Base-by-base conservation (phyloP, 2,329 filamentous ascomycete genomes). In the Clarireedia homoeocarpa region DNA sequence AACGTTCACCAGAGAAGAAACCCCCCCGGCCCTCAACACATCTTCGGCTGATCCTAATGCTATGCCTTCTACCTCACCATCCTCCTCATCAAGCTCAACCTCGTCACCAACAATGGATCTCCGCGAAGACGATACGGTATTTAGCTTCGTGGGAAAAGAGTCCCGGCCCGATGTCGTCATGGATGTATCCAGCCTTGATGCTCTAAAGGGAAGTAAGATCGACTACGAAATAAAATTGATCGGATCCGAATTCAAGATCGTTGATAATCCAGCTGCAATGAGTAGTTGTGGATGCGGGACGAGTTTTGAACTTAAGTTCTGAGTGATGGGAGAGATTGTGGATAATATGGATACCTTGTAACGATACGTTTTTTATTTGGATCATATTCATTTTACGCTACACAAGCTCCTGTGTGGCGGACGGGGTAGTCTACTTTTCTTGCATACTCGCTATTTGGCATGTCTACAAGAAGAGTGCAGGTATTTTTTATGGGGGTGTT, bases 201-300 rank as follows among this genome's bases (percentile, higher is more conserved):
- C 99, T 53, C 73, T 99, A 57, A 91, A 90, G 69, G 94, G 92
- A 9, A 96, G 91, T 74, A 96, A 91, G 70, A 85, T 99, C 39
- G 94, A 99, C 69, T 99, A 91, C 68, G 96, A 91, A 0, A 94
- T 88, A 81, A 94, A 97, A 75, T 76, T 99, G 73, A 96, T 96
- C 68, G 88, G 88, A 26, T 89, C 86, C 67, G 91, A 97, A 74
- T 99, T 99, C 73, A 96, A 95, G 77, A 91, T 99, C 67, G 85
- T 90, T 59, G 91, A 95, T 65, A 99, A 97, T 68, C 94, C 94
- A 0, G 77, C 84, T 42, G 94, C 94, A 4, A 90, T 88, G 57
- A 97, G 91, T 72, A 96, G 89, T 71, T 99, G 94, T 75, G 94
- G 94, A 1, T 99, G 94, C 72, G 94, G 94, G 6, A 96, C 92